Evolutionary conservation across 2,329 filamentous ascomycete species (phyloP).

Genomic region (Calonectria pteridis): DNA sequence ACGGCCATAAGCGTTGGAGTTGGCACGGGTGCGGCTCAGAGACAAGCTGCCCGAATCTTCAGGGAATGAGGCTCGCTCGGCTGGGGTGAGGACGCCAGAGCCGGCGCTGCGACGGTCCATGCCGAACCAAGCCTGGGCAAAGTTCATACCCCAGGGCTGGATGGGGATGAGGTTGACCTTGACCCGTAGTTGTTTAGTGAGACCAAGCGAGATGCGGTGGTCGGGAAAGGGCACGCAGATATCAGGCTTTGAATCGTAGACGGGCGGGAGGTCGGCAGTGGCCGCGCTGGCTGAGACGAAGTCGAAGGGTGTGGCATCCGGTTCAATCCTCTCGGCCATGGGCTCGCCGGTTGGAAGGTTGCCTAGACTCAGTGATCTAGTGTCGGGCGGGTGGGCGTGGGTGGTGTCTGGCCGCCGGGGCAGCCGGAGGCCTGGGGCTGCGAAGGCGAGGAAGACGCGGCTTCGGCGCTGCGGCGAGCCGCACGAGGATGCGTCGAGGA

Average conservation of each 20-base stretch:
- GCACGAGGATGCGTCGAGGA: conserved; percentile 77
- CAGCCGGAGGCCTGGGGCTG: conserved; percentile 73
- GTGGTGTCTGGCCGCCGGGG: conserved; percentile 69
- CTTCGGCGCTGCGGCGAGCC: conserved; percentile 75
- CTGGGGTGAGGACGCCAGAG: conserved; percentile 51
- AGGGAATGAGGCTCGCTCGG: conserved; percentile 57
- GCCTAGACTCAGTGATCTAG: conserved; percentile 61
- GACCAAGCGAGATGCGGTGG: conserved; percentile 66
- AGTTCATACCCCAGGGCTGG: conserved; percentile 67
- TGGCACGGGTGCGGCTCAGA: conserved; percentile 54
- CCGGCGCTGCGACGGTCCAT: conserved; percentile 37
- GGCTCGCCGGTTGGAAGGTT: conserved; percentile 68
- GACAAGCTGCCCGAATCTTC: conserved; percentile 22
- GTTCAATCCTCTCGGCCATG: conserved; percentile 65
- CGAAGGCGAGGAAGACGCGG: conserved; percentile 78
- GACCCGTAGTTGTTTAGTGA: conserved; percentile 54
- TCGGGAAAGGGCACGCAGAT: conserved; percentile 76
- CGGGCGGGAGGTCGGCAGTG: conserved; percentile 69
- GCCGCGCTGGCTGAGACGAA: conserved; percentile 67
- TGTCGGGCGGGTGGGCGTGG: conserved; percentile 68
- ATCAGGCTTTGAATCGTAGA: conserved; percentile 72
- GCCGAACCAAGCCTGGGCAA: conserved; percentile 60
- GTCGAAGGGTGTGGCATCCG: conserved; percentile 68
- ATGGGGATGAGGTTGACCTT: conserved; percentile 71
- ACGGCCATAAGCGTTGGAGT: conserved; percentile 64